Evolutionary conservation across 345 rosid species (phyloP).

Genomic region (Nasturtium officinale): DNA sequence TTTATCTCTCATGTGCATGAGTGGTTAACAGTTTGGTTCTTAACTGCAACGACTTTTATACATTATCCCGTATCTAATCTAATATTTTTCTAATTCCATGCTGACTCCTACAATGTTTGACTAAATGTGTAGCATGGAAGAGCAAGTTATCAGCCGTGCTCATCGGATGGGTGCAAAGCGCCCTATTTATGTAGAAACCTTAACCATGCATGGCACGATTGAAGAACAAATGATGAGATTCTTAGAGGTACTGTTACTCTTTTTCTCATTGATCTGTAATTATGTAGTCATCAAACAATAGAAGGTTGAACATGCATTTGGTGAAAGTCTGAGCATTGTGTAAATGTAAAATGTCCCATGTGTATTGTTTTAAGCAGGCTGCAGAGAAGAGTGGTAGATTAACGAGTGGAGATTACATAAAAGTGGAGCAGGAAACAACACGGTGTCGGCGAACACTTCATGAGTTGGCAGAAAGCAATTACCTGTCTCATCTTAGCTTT

Average conservation of each 20-base stretch:
- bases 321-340: constrained; percentile 7
- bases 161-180: constrained; percentile 93
- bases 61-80: constrained; percentile 6
- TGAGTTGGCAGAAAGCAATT: constrained; percentile 89
- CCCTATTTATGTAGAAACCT: constrained; percentile 81
- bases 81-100: neutral
- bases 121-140: constrained; percentile 73
- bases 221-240: constrained; percentile 92
- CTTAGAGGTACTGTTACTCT: constrained; percentile 58
- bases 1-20: neutral
- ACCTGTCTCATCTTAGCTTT: constrained; percentile 65
- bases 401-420: constrained; percentile 53
- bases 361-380: constrained; percentile 54
- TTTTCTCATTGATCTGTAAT: neutral
- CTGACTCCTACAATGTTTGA: constrained; percentile 28
- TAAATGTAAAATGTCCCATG: neutral
- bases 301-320: constrained; percentile 8
- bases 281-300: constrained; percentile 14
- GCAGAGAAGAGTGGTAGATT: constrained; percentile 58
- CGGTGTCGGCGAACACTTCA: constrained; percentile 65
- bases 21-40: constrained; percentile 19
- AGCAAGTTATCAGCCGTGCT: constrained; percentile 93
- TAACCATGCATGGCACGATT: constrained; percentile 89
- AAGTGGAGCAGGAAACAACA: constrained; percentile 44
- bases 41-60: constrained; percentile 1